Conservation (phyloP, 768 basidiomycete species). For the Russula sp. region DNA sequence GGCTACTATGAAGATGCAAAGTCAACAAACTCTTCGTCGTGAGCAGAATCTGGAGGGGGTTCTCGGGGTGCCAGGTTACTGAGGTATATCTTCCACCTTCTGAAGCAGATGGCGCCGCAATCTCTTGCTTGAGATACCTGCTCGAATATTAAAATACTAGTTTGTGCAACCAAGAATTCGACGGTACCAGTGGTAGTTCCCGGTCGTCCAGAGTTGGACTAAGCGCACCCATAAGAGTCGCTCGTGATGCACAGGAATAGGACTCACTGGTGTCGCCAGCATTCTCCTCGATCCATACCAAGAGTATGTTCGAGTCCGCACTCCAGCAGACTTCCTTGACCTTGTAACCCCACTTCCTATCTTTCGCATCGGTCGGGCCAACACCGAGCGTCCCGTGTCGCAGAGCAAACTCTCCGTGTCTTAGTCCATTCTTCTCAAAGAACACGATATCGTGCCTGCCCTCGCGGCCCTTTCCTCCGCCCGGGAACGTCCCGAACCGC, state of each 20-base stretch:
- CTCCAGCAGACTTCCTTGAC: conserved; percentile 83
- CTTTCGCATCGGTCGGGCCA: conserved; percentile 27
- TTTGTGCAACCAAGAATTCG: neutral
- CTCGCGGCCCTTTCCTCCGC: conserved; percentile 58
- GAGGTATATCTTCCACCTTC: conserved; percentile 57
- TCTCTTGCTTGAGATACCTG: conserved; percentile 93
- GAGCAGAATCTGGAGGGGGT: conserved; percentile 55
- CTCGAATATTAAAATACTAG: conserved; percentile 5
- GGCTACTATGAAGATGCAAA: neutral
- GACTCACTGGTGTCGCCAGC: conserved; percentile 64
- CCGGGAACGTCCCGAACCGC: conserved; percentile 65
- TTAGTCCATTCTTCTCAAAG: conserved; percentile 90
- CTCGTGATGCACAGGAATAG: conserved; percentile 9
- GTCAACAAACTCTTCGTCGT: conserved; percentile 54
- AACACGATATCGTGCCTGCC: conserved; percentile 84
- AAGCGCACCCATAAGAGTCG: conserved; percentile 7
- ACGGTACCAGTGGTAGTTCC: conserved; percentile 88
- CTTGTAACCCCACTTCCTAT: conserved; percentile 56
- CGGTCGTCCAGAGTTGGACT: conserved; percentile 93
- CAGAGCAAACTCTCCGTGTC: conserved; percentile 84
- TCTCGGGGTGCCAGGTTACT: conserved; percentile 85
- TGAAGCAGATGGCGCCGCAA: conserved; percentile 37
- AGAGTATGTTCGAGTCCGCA: conserved; percentile 78
- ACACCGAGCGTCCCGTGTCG: conserved; percentile 32
- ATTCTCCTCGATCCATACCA: conserved; percentile 73